phyloP scores from a whole-genome alignment of 805 yeast species.

The Phaffomyces antillensis region DNA sequence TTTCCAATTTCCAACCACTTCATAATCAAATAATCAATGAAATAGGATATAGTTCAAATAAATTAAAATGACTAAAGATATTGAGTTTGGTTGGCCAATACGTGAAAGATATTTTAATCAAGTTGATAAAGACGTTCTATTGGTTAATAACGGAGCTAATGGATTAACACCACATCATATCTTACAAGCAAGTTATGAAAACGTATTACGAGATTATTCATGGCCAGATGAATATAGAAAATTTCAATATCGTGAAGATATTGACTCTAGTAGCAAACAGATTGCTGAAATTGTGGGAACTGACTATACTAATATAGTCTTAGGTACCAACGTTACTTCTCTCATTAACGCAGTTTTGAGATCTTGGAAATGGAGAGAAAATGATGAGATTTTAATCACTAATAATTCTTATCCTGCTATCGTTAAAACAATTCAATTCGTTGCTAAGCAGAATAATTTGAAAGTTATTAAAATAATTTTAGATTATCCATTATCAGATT shows the following conservation, averaged over 20 bases:
- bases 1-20: too few relatives aligned
- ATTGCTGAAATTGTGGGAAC: slow-evolving; percentile 38
- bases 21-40: too few relatives aligned
- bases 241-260: slow-evolving; percentile 21
- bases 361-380: slow-evolving; percentile 36
- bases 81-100: slow-evolving; percentile 2
- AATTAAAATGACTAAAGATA: not conserved
- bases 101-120: slow-evolving; percentile 25
- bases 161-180: slow-evolving; percentile 47
- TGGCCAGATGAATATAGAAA: slow-evolving; percentile 42
- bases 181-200: slow-evolving; percentile 27
- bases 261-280: slow-evolving; percentile 27
- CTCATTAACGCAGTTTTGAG: slow-evolving; percentile 49
- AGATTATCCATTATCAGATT: slow-evolving; percentile 38
- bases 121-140: slow-evolving; percentile 30
- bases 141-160: slow-evolving; percentile 57
- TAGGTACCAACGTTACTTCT: slow-evolving; percentile 49
- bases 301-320: slow-evolving; percentile 38
- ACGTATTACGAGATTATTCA: slow-evolving; percentile 20
- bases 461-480: slow-evolving; percentile 32
- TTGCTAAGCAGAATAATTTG: slow-evolving; percentile 24
- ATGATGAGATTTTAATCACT: slow-evolving; percentile 36
- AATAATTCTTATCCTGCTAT: slow-evolving; percentile 10
- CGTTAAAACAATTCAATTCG: slow-evolving; percentile 10
- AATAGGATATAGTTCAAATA: too few relatives aligned